Conservation (phyloP, 2,329 filamentous ascomycete species). For the Neonectria ditissima region DNA sequence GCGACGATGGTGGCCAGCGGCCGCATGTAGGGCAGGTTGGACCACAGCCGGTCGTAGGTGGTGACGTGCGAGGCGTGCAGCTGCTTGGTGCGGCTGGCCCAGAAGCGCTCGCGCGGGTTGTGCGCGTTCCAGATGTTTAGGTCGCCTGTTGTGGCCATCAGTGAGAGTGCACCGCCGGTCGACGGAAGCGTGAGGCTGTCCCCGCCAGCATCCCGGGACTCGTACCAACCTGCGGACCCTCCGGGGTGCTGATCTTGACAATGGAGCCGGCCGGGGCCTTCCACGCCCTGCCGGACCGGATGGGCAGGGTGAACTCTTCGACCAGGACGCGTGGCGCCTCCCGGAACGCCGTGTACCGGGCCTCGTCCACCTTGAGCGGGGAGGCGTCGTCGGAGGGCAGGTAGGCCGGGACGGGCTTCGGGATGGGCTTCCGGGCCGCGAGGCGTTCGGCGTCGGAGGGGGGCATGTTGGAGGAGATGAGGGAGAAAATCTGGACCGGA, state of each 20-base stretch:
- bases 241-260: constrained; percentile 78
- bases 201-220: constrained; percentile 4
- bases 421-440: constrained; percentile 57
- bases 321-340: constrained; percentile 55
- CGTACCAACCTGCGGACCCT: constrained; percentile 79
- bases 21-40: constrained; percentile 79
- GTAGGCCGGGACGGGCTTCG: constrained; percentile 63
- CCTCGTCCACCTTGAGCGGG: constrained; percentile 56
- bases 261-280: constrained; percentile 75
- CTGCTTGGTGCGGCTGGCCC: constrained; percentile 83
- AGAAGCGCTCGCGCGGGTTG: constrained; percentile 85
- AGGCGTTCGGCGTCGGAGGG: constrained; percentile 52
- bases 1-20: constrained; percentile 77
- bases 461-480: constrained; percentile 31
- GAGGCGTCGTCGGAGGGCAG: constrained; percentile 57
- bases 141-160: constrained; percentile 64
- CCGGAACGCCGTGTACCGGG: constrained; percentile 72
- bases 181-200: too few species aligned
- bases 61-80: constrained; percentile 81
- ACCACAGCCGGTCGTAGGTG: constrained; percentile 81
- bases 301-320: constrained; percentile 73
- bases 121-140: constrained; percentile 83
- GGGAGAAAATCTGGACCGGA: background rate
- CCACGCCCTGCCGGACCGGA: constrained; percentile 81
- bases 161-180: constrained; percentile 5